Base-by-base conservation (phyloP, 2,329 filamentous ascomycete genomes). In the Aspergillus luchuensis region DNA sequence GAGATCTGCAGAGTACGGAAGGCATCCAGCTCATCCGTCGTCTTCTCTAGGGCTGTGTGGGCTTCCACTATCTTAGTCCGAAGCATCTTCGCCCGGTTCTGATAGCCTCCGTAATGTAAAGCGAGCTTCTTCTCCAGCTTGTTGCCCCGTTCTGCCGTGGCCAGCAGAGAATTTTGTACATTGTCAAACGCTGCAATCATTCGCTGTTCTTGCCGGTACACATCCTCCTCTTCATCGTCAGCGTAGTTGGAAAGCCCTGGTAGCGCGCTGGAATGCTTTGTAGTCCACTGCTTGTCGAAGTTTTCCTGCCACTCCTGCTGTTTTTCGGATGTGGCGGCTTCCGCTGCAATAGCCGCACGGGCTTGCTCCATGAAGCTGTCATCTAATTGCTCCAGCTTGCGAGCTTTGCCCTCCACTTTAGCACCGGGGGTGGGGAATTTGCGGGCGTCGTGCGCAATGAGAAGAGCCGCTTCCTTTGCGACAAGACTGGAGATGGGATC, bases 111-210 rank as follows among this genome's bases (percentile, higher is more conserved):
- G 2, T 96, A 87, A 69, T 95, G 89, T 57, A 96, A 82, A 0
- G 84, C 83, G n/a, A 99, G 85, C 78, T 95, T 97, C 85, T 97
- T 97, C 78, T 98, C 93, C 1, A 96, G 81, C 76, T 94, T 96
- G 72, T 92, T 91, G 57, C 91, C 91, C 59, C 89, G 85, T 68
- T 94, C 89, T 2, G 93, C 95, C 0, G 88, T 87, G 2, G 84
- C 80, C 67, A 91, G 84, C 63, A 97, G 90, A 7, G 85, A 82
- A 50, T 91, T 85, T 76, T 95, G 90, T 1, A 92, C 85, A 49
- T 83, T 84, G 64, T 95, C 88, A 66, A 97, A 95, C 2, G 91
- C 87, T 67, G 86, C 80, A 33, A 84, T 83, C 80, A 94, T 87
- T 28, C 86, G 79, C 15, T 80, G 77, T 62, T 84, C 80, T 67